Percentiles rank a stretch among this genome's conserved stretches.
These are phyloP conservation scores for Gossypioides kirkii DNA, from an alignment of 345 rosid genomes.

Conservation along the genomic window DNA sequence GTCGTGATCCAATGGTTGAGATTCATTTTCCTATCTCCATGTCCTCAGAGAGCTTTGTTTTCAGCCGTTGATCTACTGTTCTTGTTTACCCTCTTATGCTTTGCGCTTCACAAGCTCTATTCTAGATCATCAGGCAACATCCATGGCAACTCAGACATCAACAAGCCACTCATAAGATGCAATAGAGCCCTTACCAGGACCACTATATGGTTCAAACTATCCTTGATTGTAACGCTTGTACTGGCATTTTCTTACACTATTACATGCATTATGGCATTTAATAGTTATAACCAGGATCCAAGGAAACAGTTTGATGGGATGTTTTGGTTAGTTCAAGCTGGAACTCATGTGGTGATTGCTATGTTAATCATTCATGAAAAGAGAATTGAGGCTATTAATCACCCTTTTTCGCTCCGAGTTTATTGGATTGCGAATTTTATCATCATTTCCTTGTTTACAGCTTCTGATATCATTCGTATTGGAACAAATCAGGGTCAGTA, in stretches of 20 bases:
- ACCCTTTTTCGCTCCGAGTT: constrained; percentile 58
- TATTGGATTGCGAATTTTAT: constrained; percentile 55
- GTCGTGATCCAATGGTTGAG: constrained; percentile 56
- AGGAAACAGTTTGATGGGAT: constrained; percentile 39
- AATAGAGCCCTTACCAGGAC: constrained; percentile 32
- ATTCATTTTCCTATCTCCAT: constrained; percentile 70
- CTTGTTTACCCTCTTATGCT: constrained; percentile 39
- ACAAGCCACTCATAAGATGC: constrained; percentile 53
- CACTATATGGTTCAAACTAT: constrained; percentile 49
- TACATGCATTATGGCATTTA: constrained; percentile 47
- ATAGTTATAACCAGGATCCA: constrained; percentile 24
- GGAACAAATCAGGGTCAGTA: constrained; percentile 22
- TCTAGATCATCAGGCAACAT: constrained; percentile 31
- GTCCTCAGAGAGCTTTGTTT: constrained; percentile 71
- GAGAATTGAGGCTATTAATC: constrained; percentile 51
- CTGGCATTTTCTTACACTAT: constrained; percentile 44
- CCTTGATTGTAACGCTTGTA: constrained; percentile 34
- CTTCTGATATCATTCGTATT: constrained; percentile 48
- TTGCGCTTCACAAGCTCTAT: constrained; percentile 46
- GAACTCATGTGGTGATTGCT: constrained; percentile 56
- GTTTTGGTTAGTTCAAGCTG: constrained; percentile 74
- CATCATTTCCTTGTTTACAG: constrained; percentile 39
- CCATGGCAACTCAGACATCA: constrained; percentile 28
- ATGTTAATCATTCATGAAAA: constrained; percentile 65
- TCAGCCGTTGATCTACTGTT: constrained; percentile 50